phyloP scores from a whole-genome alignment of 2,329 filamentous ascomycete genomes.

The Pseudogymnoascus sp. region DNA sequence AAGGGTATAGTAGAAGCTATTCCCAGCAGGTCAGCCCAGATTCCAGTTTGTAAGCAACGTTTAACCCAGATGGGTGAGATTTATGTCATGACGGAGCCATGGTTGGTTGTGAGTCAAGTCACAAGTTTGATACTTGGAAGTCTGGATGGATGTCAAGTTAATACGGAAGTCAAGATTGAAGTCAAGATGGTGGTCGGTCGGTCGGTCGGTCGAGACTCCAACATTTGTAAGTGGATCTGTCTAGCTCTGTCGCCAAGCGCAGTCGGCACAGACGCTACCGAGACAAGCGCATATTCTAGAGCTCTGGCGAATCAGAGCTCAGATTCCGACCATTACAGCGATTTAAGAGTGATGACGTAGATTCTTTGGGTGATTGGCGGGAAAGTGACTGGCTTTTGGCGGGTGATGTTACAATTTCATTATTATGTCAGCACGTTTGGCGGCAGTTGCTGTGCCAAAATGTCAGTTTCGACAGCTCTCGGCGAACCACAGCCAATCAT shows the following conservation, averaged over 20 bases:
- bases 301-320: background rate
- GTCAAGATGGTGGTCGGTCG: background rate
- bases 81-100: background rate
- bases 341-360: constrained; percentile 1
- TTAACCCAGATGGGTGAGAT: background rate
- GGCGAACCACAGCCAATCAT: background rate
- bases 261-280: background rate
- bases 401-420: background rate
- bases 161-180: background rate
- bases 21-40: background rate
- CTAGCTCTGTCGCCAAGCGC: background rate
- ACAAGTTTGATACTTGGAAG: background rate
- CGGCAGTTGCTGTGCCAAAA: constrained; percentile 3
- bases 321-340: background rate
- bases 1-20: background rate
- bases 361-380: background rate
- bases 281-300: background rate
- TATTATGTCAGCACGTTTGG: background rate
- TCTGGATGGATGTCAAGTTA: background rate
- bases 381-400: background rate
- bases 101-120: background rate
- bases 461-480: background rate
- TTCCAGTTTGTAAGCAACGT: background rate
- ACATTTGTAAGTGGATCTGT: background rate
- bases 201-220: background rate